phyloP scores from a whole-genome alignment of 306 rosid species.

The Trifolium repens region DNA sequence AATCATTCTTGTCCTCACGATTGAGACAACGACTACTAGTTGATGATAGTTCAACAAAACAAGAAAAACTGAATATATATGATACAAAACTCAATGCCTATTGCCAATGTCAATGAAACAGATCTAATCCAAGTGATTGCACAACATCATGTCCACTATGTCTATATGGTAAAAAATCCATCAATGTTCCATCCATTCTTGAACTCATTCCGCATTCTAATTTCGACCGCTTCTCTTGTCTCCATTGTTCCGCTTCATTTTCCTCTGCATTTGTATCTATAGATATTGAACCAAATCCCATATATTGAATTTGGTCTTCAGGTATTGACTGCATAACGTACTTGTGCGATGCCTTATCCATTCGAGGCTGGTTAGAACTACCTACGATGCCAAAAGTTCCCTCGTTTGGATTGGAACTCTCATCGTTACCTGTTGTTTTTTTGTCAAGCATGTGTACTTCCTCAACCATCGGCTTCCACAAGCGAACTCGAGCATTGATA shows the following conservation, averaged over 20 bases:
- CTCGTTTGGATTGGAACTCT: slow-evolving; percentile 39
- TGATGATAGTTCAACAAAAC: too few species aligned
- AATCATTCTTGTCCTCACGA: too few species aligned
- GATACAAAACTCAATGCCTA: slow-evolving; percentile 39
- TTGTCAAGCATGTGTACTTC: slow-evolving; percentile 93
- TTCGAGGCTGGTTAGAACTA: slow-evolving; percentile 41
- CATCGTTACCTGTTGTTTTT: slow-evolving; percentile 46
- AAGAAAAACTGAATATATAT: too few species aligned
- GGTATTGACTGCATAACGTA: slow-evolving; percentile 38
- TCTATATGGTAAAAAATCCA: slow-evolving; percentile 73
- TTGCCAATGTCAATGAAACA: slow-evolving; percentile 75
- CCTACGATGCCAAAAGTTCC: slow-evolving; percentile 42
- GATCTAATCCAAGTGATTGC: slow-evolving; percentile 65
- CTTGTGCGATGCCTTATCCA: slow-evolving; percentile 36
- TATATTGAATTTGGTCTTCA: slow-evolving; percentile 46
- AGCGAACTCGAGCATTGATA: slow-evolving; percentile 50
- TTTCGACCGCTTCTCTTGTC: slow-evolving; percentile 70
- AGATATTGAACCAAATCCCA: slow-evolving; percentile 25
- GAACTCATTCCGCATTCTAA: slow-evolving; percentile 56
- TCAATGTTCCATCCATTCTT: slow-evolving; percentile 59
- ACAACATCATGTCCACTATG: slow-evolving; percentile 58
- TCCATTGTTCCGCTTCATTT: slow-evolving; percentile 46
- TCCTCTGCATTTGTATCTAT: slow-evolving; percentile 14
- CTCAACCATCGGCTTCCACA: slow-evolving; percentile 99
- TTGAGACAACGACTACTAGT: too few species aligned